Evolutionary conservation across 148 eudicot species (phyloP), one percentile per base, ranked within the genome.

Genomic region (Dianthus caryophyllus): DNA sequence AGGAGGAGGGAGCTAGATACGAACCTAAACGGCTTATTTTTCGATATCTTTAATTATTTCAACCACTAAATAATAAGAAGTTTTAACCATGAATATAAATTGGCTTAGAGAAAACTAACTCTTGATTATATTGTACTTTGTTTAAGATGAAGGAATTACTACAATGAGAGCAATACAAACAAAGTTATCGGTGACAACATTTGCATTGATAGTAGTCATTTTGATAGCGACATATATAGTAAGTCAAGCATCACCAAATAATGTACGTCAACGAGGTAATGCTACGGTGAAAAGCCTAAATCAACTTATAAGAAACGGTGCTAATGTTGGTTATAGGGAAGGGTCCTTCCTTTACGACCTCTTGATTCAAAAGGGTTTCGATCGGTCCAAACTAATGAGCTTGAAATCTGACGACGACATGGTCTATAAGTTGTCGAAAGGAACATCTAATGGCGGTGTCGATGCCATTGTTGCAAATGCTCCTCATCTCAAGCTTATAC

Each of bases 381-480:
- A 21, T 0, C 22, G 41, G 14, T 52, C 58, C 1, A 56, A 55
- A 11, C 12, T 68, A 21, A 27, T 68, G 41, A 27, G 47, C 41
- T 30, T 36, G 3, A 43, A 38, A 21, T 50, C 71, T 0, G 52
- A 55, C 39, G 24, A 10, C 3, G 51, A 68, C 22, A 68, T 68
- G 63, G 24, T 56, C 17, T 36, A 39, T 11, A 38, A n/a, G 25
- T 39, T 68, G 8, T 14, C 52, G 9, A n/a, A n/a, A n/a, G n/a
- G n/a, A n/a, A n/a, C n/a, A n/a, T n/a, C n/a, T n/a, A n/a, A 48
- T 5, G 68, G 57, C 9, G 70, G 70, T 52, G 70, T 68, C 1
- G 61, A 38, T 41, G 71, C 71, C 29, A 55, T 68, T 22, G 59
- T 68, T 22, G 71, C 46, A 2, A 29, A 54, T 38, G 27, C 63